Base-by-base conservation (phyloP, 75 land plant genomes). In the Pinus tabuliformis region DNA sequence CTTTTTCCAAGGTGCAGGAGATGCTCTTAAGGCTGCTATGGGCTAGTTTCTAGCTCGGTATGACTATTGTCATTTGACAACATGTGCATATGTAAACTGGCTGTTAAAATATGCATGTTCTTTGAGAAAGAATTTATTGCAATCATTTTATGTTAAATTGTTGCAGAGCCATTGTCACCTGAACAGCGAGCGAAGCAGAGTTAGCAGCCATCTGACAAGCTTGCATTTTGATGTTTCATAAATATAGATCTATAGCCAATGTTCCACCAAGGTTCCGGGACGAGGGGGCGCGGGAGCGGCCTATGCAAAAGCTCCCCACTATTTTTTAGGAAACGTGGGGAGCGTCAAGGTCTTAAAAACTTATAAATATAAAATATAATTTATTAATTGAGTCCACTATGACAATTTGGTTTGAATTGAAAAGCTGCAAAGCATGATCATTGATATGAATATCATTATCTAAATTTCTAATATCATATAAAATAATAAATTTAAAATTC, bases 1-100 rank as follows among this genome's bases (percentile, higher is more conserved):
- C 78, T 96, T 96, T 89, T 96, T 94, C 77, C 95, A 92, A 76
- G 99, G 97, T 71, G 95, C 95, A 58, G 97, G 99, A 62, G 99
- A 96, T 80, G 86, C 97, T 20, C 82, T 94, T 49, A 94, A 86
- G 76, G 81, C 83, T 49, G 89, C 84, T 30, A 79, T 82, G 86
- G 86, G 86, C 54, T 84, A 82, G 77, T 68, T 26, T 26, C n/a
- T 24, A 22, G 3, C 2, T 3, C 15, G 18, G 60, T 6, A 15
- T 11, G 5, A n/a, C 26, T 56, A 11, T 56, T 30, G 57, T 15
- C 57, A 37, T 24, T 59, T 16, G 13, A 26, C 26, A 68, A 17
- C 20, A 63, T 63, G 17, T 64, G 68, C 68, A 64, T 20, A 36
- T 64, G 42, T 33, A 64, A 17, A 64, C 30, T 64, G 68, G 52